A percentile compares a stretch with the other conserved stretches of the same genome.
Conservation (phyloP, 169 alveolate genomes). For the Plasmodium blacklocki region DNA sequence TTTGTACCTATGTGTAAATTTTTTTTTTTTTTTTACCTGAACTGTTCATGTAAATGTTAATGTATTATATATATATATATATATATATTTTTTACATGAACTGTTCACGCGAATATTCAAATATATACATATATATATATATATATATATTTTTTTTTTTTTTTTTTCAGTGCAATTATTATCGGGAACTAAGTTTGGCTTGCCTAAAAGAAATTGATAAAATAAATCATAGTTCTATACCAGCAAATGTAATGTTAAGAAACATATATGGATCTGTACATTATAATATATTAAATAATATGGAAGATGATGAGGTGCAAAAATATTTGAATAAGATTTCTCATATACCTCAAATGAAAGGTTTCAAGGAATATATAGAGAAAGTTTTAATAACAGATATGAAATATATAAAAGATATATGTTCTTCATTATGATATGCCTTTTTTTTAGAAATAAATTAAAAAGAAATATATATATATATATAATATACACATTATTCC, state of each 20-base stretch:
- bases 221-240: slow-evolving; percentile 32
- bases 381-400: slow-evolving; percentile 52
- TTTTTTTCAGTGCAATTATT: slow-evolving; percentile 55
- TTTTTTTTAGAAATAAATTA: neutral
- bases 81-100: slow-evolving; percentile 1
- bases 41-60: neutral
- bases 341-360: slow-evolving; percentile 56
- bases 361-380: slow-evolving; percentile 37
- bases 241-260: slow-evolving; percentile 70
- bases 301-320: slow-evolving; percentile 58
- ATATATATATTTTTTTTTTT: neutral
- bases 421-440: slow-evolving; percentile 16
- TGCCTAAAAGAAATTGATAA: slow-evolving; percentile 72
- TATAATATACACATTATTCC: neutral
- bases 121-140: neutral
- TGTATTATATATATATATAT: too few relatives aligned
- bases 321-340: slow-evolving; percentile 54
- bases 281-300: slow-evolving; percentile 34
- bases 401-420: slow-evolving; percentile 65
- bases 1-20: neutral
- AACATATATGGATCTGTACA: slow-evolving; percentile 54
- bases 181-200: slow-evolving; percentile 48
- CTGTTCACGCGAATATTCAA: slow-evolving; percentile 18
- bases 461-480: neutral
- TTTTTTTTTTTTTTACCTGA: slow-evolving; percentile 13